Base-by-base conservation (phyloP, 768 basidiomycete species). In the Russula olivacea region DNA sequence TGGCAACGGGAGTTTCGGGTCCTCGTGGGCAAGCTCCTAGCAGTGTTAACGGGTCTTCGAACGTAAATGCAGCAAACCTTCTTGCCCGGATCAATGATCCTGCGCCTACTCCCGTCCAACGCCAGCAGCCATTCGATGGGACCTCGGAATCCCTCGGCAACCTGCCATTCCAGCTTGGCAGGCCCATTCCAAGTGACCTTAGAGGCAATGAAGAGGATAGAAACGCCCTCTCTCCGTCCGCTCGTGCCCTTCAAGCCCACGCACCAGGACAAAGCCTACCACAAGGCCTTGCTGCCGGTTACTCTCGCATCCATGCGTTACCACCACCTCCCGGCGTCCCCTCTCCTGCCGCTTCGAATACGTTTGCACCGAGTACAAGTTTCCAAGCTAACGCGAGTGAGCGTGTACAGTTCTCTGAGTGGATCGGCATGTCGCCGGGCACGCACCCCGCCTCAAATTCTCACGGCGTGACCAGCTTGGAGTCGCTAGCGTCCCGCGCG, bases 201-300 rank as follows among this genome's bases (percentile, higher is more conserved):
- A 61, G 63, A 64, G 54, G 65, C 15, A 69, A 68, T 3, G 48
- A 61, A 10, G 73, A 72, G n/a, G 73, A 75, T 11, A 69, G 70
- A 14, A 75, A 71, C 56, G 73, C 74, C 19, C 74, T 85, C 1
- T 88, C 86, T 15, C 89, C 93, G 0, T 82, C 84, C 30, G 78
- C 88, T 30, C 81, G 86, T n/a, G 93, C 91, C 0, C 77, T 95
- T 47, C 89, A 92, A 70, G 78, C 86, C 19, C 93, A 95, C 68
- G 92, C 91, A 1, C 93, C 94, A 0, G 93, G 93, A 1, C 91
- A 94, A 74, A 88, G 86, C 74, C 79, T 96, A 14, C 93, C 95
- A 1, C 93, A 95, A 60, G 94, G 94, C 38, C 81, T 98, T 32
- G 94, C 93, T 0, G 91, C 91, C 0, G 94, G 93, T 0, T 87